Base-by-base conservation (phyloP, 352 stramenopile genomes). In the Pythium aristosporum region DNA sequence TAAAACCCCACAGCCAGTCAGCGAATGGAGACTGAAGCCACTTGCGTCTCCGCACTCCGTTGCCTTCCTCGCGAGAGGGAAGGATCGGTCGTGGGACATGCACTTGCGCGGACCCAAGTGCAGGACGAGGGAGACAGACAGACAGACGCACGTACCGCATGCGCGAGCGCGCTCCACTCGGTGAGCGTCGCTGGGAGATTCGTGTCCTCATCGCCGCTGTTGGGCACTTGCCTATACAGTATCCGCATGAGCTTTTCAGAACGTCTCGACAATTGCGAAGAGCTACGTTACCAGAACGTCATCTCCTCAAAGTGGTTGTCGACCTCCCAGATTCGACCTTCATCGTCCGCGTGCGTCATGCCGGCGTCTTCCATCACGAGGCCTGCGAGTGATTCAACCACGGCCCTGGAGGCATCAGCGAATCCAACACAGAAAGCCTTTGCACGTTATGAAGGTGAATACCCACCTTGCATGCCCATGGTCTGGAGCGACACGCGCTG, bases 251-350 rank as follows among this genome's bases (percentile, higher is more conserved):
- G n/a, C 15, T 18, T n/a, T 48, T 48, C 42, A 23, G 21, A 30
- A 50, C n/a, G 61, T 67, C 42, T 65, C 58, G 58, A 65, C 59
- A 65, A 52, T 60, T 21, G 39, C 39, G 5, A 46, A 46, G 13
- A 20, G 39, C 18, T 23, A 42, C 59, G 71, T 37, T 72, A 92
- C 83, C 83, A 92, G 60, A 75, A 81, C 34, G 72, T 84, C 44
- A 92, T 42, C 41, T 82, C 68, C n/a, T 89, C 71, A 46, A 94
- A 94, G 53, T 94, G 81, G 49, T 80, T 70, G 25, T 91, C 85
- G 12, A 94, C 74, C 62, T 94, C 85, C 82, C 82, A 94, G 34
- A 91, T 74, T 25, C 76, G 72, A 41, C 80, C 80, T 72, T 89
- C 80, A 54, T 89, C 82, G 23, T 80, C 69, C 3, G 69, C 15